Conservation (phyloP, 306 rosid species). For the Hippophae rhamnoides region DNA sequence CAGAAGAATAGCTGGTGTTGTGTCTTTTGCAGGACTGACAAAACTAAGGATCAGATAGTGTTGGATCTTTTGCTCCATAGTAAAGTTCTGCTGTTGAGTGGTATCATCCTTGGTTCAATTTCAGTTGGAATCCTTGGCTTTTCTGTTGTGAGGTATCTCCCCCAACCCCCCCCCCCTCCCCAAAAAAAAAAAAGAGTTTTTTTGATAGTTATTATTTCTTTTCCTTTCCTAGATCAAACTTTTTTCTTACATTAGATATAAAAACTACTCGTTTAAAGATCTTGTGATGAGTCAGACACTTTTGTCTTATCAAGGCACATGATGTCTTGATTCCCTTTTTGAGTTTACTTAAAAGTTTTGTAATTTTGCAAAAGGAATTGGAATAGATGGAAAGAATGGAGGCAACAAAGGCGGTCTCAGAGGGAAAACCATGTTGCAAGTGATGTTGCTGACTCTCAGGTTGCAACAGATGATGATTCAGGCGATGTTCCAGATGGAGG, state of each 20-base stretch:
- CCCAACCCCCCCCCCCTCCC: not conserved
- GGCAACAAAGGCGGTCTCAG: conserved; percentile 44
- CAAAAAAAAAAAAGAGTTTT: not conserved
- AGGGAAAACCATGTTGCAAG: conserved; percentile 26
- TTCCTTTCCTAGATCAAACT: no score
- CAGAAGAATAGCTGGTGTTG: conserved; percentile 6
- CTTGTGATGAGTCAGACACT: no score
- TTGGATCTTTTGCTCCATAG: conserved; percentile 41
- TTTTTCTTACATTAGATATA: no score
- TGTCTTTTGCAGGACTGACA: conserved; percentile 53
- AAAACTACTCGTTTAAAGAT: no score
- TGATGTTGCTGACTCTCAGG: conserved; percentile 22
- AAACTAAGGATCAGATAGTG: conserved; percentile 81
- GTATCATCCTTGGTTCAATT: conserved; percentile 54
- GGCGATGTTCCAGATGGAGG: conserved; percentile 63
- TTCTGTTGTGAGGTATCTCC: conserved; percentile 49
- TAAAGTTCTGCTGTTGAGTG: conserved; percentile 49
- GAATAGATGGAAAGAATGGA: conserved; percentile 73
- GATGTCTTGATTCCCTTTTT: no score
- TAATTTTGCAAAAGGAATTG: conserved; percentile 50
- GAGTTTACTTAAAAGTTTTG: not conserved
- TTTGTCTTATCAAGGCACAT: no score
- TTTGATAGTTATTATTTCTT: no score
- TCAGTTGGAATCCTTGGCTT: conserved; percentile 75
- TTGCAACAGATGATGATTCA: conserved; percentile 38